Evolutionary conservation across 2,329 filamentous ascomycete genomes (phyloP), one percentile per base, ranked within the genome.

Genomic region (Westerdykella sp.): DNA sequence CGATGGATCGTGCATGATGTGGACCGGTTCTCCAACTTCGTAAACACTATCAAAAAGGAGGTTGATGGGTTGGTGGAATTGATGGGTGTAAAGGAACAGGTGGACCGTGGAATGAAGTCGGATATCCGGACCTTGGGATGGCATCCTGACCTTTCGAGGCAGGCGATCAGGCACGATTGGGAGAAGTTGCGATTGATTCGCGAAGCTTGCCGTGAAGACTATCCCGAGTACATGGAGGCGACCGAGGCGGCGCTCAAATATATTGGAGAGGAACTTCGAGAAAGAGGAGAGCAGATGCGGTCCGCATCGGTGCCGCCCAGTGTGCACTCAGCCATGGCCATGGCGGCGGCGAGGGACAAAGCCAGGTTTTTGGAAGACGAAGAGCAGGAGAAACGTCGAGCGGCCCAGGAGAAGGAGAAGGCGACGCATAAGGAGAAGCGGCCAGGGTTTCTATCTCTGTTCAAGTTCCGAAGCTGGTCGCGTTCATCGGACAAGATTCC

Each of bases 71-170:
- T 74, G 36, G 68, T 74, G 34, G 54, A 62, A 10, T 53, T 73
- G 28, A 56, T 72, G 50, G 68, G 61, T 34, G 66, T 70, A 18
- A 67, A 71, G 48, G 67, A 72, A 38, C 59, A 66, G 34, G 66
- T 73, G 1, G 69, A 74, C 49, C 55, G 67, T 11, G 70, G 64
- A 11, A 68, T 70, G 54, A 60, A 65, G 30, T 66, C 67, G 47
- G 71, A 74, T 40, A 72, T 74, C 43, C 65, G 65, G 31, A 63
- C 66, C 11, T 68, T 74, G 55, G 71, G 69, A n/a, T 74, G 71
- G 71, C 71, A 74, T 51, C 62, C 72, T 2, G 70, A 73, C 41
- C 59, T 69, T 7, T 63, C 64, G 9, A 18, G n/a, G n/a, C 57
- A 57, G 0, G 37, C 56, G 10, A 56, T 65, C 5, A 50, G 55